A percentile compares a stretch with the other conserved stretches of the same genome.
Conservation (phyloP, 2,329 filamentous ascomycete species). For the Venturia pyrina region DNA sequence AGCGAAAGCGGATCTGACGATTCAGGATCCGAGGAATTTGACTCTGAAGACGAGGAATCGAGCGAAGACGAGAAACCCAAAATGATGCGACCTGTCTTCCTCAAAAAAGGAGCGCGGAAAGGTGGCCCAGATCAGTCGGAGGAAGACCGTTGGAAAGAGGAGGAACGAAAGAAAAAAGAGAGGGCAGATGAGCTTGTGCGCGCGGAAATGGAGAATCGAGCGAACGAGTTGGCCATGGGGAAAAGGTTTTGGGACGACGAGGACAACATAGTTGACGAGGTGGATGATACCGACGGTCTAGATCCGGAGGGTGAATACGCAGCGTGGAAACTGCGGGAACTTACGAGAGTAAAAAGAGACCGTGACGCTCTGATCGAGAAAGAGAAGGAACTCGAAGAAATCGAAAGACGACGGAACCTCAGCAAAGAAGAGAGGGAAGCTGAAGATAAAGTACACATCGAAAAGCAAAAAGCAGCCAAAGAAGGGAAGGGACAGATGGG, state of each 20-base stretch:
- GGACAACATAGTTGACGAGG: slow-evolving; percentile 55
- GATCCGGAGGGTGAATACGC: slow-evolving; percentile 83
- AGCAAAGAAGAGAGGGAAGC: slow-evolving; percentile 75
- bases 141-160: slow-evolving; percentile 36
- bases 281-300: slow-evolving; percentile 80
- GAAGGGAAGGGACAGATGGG: slow-evolving; percentile 69
- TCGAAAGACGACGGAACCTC: slow-evolving; percentile 78
- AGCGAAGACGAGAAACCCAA: slow-evolving; percentile 43
- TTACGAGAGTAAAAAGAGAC: slow-evolving; percentile 79
- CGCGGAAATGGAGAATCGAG: slow-evolving; percentile 75
- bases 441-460: slow-evolving; percentile 73
- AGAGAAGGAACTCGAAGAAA: slow-evolving; percentile 78
- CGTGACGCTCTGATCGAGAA: slow-evolving; percentile 72
- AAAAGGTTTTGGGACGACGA: slow-evolving; percentile 81
- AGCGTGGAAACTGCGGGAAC: slow-evolving; percentile 87
- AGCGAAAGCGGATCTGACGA: neutral
- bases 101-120: slow-evolving; percentile 50
- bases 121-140: slow-evolving; percentile 23
- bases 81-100: slow-evolving; percentile 56
- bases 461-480: slow-evolving; percentile 65
- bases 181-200: slow-evolving; percentile 73
- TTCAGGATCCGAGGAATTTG: slow-evolving; percentile 31
- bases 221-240: slow-evolving; percentile 61
- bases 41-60: slow-evolving; percentile 27
- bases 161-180: slow-evolving; percentile 52